Conservation (phyloP, 2,329 filamentous ascomycete species). For the Sphaceloma murrayae region DNA sequence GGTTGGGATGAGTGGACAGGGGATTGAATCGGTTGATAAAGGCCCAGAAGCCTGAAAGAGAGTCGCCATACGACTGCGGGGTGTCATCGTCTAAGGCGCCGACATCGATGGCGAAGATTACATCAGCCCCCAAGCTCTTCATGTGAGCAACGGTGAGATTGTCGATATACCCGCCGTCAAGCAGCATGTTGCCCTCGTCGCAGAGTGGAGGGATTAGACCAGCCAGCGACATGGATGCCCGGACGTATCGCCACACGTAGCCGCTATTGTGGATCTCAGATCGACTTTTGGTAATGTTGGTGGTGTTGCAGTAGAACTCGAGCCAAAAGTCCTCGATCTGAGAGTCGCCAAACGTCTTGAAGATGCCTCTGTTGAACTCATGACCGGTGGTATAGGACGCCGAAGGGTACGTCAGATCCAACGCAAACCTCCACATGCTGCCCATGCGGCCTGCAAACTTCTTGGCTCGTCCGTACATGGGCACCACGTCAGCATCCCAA, state of each 20-base stretch:
- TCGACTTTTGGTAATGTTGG: slow-evolving; percentile 91
- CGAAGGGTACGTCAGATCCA: slow-evolving; percentile 92
- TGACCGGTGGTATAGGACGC: slow-evolving; percentile 96
- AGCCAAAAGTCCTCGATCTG: slow-evolving; percentile 99
- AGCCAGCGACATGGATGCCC: slow-evolving; percentile 92
- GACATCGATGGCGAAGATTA: slow-evolving; percentile 93
- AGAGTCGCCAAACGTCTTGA: slow-evolving; percentile 93
- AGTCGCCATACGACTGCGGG: slow-evolving; percentile 88
- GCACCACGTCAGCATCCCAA: slow-evolving; percentile 89
- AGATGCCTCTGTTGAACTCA: slow-evolving; percentile 97
- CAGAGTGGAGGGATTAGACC: slow-evolving; percentile 87
- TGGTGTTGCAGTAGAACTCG: slow-evolving; percentile 98
- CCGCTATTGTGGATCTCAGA: slow-evolving; percentile 90
- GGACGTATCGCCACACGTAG: slow-evolving; percentile 94
- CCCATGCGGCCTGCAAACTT: slow-evolving; percentile 98
- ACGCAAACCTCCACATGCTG: slow-evolving; percentile 95
- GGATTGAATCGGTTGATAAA: slow-evolving; percentile 96
- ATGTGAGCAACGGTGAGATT: slow-evolving; percentile 96
- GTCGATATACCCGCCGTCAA: slow-evolving; percentile 95
- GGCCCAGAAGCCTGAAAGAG: slow-evolving; percentile 89
- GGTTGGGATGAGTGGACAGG: slow-evolving; percentile 78
- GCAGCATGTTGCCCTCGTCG: slow-evolving; percentile 91
- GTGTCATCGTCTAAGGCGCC: slow-evolving; percentile 85
- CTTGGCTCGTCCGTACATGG: slow-evolving; percentile 93
- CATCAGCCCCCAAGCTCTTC: slow-evolving; percentile 84